Base-by-base conservation (phyloP, 306 rosid genomes). In the Vigna radiata region DNA sequence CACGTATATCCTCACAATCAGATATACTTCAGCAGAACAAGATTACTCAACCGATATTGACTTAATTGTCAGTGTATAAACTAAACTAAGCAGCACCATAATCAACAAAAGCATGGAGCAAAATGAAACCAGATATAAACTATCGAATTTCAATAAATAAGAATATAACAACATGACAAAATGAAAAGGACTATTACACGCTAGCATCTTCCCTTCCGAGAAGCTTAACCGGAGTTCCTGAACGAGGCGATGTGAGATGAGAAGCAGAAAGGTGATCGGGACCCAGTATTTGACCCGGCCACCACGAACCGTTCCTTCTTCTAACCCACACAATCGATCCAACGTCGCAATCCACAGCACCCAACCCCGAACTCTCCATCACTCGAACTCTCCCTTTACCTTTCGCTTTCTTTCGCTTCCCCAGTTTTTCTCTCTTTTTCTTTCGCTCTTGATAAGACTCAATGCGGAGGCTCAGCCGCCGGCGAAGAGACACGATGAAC, bases 321-420 rank as follows among this genome's bases (percentile, higher is more conserved):
- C 84, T 77, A 23, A 85, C 88, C 88, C 88, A 85, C 0, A 85
- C 88, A n/a, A 85, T 79, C 31, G 88, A 85, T 75, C 88, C 88
- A 33, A 82, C 84, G 16, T 62, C 86, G 46, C 83, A 82, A 70
- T 85, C 88, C 72, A 65, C 76, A 3, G 86, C 33, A 36, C 84
- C 82, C 15, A 78, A 79, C 1, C 84, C 84, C 62, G 87, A 72
- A 46, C 78, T 68, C 46, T 82, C 86, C 84, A 76, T 83, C 67
- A 72, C 73, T 48, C 56, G 56, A 47, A 11, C 63, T 56, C 63
- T 59, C 11, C 66, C 66, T 25, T 25, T 56, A 15, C 16, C 83
- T 62, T 65, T 75, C 75, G 61, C 64, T 81, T 25, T 81, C 85
- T 70, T 81, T 77, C 83, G 83, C 75, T 81, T 84, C 76, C 87